phyloP scores from a whole-genome alignment of 2,329 filamentous ascomycete species.

The Karstenula rhodostoma region DNA sequence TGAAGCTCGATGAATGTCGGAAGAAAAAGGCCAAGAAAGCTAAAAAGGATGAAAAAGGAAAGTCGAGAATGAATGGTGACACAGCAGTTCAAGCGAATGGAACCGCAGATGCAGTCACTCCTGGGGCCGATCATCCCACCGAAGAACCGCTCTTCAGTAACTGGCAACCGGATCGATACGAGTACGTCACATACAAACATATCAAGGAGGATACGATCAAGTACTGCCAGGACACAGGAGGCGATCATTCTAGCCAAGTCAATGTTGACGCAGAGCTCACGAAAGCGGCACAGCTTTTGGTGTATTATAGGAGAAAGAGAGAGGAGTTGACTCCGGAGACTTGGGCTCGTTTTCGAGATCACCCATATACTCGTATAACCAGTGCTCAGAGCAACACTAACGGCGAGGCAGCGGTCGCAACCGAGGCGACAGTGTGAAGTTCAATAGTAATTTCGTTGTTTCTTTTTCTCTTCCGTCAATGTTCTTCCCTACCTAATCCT shows the following conservation, averaged over 20 bases:
- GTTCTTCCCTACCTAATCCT: no score
- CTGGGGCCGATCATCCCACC: neutral
- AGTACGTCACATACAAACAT: neutral
- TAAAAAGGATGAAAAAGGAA: neutral
- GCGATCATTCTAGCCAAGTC: neutral
- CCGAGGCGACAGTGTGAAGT: neutral
- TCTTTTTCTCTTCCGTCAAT: no score
- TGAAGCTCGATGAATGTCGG: slow-evolving; percentile 9
- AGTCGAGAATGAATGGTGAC: neutral
- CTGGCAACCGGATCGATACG: neutral
- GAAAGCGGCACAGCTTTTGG: neutral
- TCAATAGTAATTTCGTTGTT: no score
- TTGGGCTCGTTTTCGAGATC: neutral
- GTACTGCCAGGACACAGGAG: neutral
- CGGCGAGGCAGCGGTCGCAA: neutral
- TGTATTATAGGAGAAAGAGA: slow-evolving; percentile 3
- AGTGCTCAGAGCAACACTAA: neutral
- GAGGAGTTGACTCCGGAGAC: neutral
- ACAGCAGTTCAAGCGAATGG: neutral
- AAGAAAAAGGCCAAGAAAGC: neutral
- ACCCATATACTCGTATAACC: neutral
- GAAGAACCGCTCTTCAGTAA: neutral
- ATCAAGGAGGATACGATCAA: neutral
- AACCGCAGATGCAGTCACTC: neutral
- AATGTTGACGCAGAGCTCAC: neutral